Evolutionary conservation across 345 rosid species (phyloP), one percentile per base, ranked within the genome.

Genomic region (Eucalyptus rudis): DNA sequence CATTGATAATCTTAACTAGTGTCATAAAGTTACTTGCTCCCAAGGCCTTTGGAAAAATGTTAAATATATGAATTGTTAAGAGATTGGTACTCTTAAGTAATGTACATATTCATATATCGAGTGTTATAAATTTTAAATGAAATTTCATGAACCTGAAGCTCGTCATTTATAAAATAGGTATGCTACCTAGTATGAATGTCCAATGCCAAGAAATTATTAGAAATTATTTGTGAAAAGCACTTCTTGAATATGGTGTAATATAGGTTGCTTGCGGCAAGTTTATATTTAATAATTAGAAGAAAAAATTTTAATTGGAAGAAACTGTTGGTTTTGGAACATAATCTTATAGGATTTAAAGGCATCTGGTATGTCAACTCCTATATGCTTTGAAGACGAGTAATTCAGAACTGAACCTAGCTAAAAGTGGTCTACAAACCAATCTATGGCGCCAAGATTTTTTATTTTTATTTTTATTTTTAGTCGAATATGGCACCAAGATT

Each of bases 221-320:
- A 31, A 66, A 16, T 5, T 16, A 16, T 31, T 3, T 68, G 43
- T 52, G 58, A 52, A 52, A 52, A 20, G 5, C 58, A 52, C 58
- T 52, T 52, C n/a, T 8, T 52, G 58, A 52, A 52, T 52, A 52
- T 52, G 25, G 58, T 52, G 58, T 20, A 52, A 17, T 68, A 17
- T 33, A 68, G 44, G 44, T 36, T 68, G 44, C 20, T 68, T 31
- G 44, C 11, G 44, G 44, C 7, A 17, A 68, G 40, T 68, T 33
- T 7, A 68, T 68, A 8, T 68, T 5, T 68, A 9, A 68, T 68
- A 66, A 33, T 68, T 68, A 17, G 44, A 33, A 33, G 25, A 68
- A 68, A 33, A 8, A 0, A 0, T 8, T 68, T 68, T 33, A 68
- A 62, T 29, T 62, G 71, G 33, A 62, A 17, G 33, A 58, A 5